Conservation (phyloP, 805 yeast genomes). For the Hanseniaspora pseudoguilliermondii region DNA sequence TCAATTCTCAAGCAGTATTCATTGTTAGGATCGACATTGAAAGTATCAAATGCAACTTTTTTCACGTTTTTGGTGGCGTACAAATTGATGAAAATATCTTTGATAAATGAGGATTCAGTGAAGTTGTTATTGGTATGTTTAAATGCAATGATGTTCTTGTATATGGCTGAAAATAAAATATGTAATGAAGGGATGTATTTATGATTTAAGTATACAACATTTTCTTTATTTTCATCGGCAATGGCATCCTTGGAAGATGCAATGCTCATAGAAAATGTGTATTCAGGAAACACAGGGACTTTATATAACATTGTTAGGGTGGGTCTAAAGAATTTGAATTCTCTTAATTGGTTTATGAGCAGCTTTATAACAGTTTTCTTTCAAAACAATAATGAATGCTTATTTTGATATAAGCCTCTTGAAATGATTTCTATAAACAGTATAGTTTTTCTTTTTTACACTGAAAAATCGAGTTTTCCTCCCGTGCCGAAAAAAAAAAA, state of each 20-base stretch:
- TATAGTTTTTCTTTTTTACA: no score
- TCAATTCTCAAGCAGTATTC: constrained; percentile 18
- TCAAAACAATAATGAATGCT: no score
- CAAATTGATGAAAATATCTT: constrained; percentile 57
- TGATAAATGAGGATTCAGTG: constrained; percentile 54
- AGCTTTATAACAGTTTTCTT: no score
- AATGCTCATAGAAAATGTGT: constrained; percentile 29
- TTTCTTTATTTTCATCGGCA: constrained; percentile 29
- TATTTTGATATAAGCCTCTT: no score
- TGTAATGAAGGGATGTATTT: constrained; percentile 42
- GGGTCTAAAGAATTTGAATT: no score
- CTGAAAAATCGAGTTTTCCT: no score
- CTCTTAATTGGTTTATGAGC: no score
- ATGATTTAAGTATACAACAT: constrained; percentile 50
- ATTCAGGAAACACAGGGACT: constrained; percentile 36
- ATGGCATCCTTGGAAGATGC: constrained; percentile 30
- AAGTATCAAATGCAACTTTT: constrained; percentile 33
- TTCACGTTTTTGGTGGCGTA: constrained; percentile 53
- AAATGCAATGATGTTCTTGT: constrained; percentile 46
- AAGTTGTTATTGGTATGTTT: constrained; percentile 29
- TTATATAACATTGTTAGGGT: neutral
- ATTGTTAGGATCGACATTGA: constrained; percentile 42
- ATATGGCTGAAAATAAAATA: constrained; percentile 48
- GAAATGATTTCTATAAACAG: no score
- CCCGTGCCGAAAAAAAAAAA: no score